phyloP scores from a whole-genome alignment of 305 asterid species.

The Euphrasia arctica region DNA sequence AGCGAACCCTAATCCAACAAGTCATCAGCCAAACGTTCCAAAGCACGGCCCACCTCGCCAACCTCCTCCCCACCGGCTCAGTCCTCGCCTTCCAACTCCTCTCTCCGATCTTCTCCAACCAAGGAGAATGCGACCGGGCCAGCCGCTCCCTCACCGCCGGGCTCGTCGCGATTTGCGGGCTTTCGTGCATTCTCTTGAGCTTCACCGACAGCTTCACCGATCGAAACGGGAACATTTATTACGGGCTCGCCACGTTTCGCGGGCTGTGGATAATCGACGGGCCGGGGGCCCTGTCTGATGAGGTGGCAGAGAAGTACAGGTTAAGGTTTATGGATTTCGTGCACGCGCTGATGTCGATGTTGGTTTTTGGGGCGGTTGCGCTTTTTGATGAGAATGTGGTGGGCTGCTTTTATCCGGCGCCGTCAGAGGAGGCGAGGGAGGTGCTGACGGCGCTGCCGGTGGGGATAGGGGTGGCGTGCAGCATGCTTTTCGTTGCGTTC shows the following conservation, averaged over 20 bases:
- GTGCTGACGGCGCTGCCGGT: constrained; percentile 69
- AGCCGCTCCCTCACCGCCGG: constrained; percentile 48
- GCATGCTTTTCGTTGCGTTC: constrained; percentile 74
- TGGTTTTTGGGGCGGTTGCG: constrained; percentile 73
- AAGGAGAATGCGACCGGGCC: constrained; percentile 65
- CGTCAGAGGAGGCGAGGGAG: constrained; percentile 51
- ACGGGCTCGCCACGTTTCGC: constrained; percentile 65
- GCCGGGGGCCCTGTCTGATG: constrained; percentile 43
- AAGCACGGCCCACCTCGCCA: constrained; percentile 84
- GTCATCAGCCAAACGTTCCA: constrained; percentile 84
- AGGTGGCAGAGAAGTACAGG: constrained; percentile 48
- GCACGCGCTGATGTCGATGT: constrained; percentile 75
- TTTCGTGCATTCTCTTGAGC: constrained; percentile 61
- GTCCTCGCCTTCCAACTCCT: constrained; percentile 78
- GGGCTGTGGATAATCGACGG: constrained; percentile 87
- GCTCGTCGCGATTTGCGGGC: constrained; percentile 56
- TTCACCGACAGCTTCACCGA: constrained; percentile 88
- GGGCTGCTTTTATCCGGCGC: constrained; percentile 67
- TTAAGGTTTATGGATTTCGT: constrained; percentile 62
- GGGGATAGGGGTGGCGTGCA: constrained; percentile 75
- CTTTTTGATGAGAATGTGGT: constrained; percentile 67
- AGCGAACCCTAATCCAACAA: constrained; percentile 64
- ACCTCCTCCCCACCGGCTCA: constrained; percentile 85
- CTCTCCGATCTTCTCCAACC: constrained; percentile 68
- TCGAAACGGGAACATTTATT: constrained; percentile 55